Percentiles rank a stretch among this genome's conserved stretches.
Conservation (phyloP, 2,329 filamentous ascomycete genomes). For the Claviceps africana region DNA sequence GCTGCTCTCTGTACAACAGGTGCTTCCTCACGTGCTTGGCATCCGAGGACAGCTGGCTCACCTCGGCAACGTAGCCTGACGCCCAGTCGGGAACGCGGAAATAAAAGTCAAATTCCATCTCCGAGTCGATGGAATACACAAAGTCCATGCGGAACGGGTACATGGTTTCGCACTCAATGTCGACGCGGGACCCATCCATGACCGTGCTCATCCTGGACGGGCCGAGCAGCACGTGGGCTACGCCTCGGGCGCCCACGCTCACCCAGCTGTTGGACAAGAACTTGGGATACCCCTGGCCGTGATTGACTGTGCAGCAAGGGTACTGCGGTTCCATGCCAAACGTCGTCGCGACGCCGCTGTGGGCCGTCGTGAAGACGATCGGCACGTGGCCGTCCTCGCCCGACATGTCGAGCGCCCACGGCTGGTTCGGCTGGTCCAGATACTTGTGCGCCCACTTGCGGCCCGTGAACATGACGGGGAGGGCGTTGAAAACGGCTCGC, state of each 20-base stretch:
- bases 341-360: slow-evolving; percentile 24
- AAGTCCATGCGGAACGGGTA: slow-evolving; percentile 26
- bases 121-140: slow-evolving; percentile 15
- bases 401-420: slow-evolving; percentile 30
- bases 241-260: slow-evolving; percentile 23
- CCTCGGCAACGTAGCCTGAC: not conserved
- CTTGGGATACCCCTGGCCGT: slow-evolving; percentile 42
- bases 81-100: slow-evolving; percentile 17
- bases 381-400: slow-evolving; percentile 10
- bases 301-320: slow-evolving; percentile 45
- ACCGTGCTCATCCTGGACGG: slow-evolving; percentile 28
- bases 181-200: slow-evolving; percentile 20
- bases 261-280: slow-evolving; percentile 35
- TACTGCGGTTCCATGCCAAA: slow-evolving; percentile 37
- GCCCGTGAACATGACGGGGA: slow-evolving; percentile 34
- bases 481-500: slow-evolving; percentile 37
- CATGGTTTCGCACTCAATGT: slow-evolving; percentile 30
- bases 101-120: slow-evolving; percentile 14
- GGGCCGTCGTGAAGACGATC: slow-evolving; percentile 32
- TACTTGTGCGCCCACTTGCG: slow-evolving; percentile 45
- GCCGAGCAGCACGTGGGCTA: slow-evolving; percentile 36
- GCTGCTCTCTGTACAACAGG: too few species aligned
- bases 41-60: not conserved
- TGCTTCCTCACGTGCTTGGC: too few species aligned
- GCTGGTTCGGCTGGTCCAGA: slow-evolving; percentile 38